Evolutionary conservation across 768 basidiomycete genomes (phyloP).

Genomic region (Amanita phalloides): DNA sequence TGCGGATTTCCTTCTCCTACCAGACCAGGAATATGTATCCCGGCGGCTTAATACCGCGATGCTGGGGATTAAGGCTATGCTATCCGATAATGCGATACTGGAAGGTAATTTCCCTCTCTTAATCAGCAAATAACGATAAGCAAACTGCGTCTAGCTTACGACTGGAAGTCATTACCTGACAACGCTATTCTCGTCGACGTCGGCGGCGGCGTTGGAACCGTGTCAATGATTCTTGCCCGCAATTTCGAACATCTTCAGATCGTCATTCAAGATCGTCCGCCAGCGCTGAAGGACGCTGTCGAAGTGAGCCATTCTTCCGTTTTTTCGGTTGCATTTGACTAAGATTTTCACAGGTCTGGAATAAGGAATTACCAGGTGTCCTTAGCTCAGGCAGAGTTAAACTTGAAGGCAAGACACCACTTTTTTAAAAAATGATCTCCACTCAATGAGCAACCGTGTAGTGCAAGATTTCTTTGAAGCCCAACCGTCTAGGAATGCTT

Average conservation of each 20-base stretch:
- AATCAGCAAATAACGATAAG: background rate
- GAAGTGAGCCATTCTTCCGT: background rate
- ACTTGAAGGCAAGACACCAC: constrained; percentile 9
- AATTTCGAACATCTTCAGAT: constrained; percentile 11
- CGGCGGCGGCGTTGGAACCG: constrained; percentile 17
- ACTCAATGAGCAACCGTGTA: background rate
- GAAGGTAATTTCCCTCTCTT: constrained; percentile 8
- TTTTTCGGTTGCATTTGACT: background rate
- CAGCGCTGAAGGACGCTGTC: constrained; percentile 9
- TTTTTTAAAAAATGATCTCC: background rate
- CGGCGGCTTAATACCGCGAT: constrained; percentile 18
- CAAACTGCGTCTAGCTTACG: constrained; percentile 9
- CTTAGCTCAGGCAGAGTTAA: constrained; percentile 8
- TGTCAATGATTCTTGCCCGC: constrained; percentile 13
- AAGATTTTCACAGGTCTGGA: constrained; percentile 3
- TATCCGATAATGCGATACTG: constrained; percentile 11
- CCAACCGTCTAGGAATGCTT: constrained; percentile 22
- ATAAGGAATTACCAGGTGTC: constrained; percentile 8
- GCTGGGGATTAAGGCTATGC: constrained; percentile 13
- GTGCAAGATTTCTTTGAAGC: constrained; percentile 26
- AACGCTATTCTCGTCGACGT: constrained; percentile 19
- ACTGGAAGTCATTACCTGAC: constrained; percentile 15
- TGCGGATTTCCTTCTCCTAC: constrained; percentile 11
- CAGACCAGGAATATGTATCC: constrained; percentile 15
- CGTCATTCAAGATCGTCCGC: constrained; percentile 15